Evolutionary conservation across 495 filamentous ascomycete species (phyloP).

Genomic region (Tuber borchii): DNA sequence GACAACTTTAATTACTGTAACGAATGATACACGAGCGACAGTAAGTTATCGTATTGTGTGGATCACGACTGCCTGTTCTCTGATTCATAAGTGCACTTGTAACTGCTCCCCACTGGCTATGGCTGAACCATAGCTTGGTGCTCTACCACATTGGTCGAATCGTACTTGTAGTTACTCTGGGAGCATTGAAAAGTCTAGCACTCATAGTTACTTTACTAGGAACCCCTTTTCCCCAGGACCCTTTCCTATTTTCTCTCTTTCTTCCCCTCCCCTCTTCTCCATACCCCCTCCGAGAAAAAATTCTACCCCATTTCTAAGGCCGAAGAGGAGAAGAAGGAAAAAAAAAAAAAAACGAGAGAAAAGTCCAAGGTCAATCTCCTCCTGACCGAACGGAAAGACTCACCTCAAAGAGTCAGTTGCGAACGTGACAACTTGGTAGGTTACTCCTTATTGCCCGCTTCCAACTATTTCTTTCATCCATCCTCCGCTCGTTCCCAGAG

Average conservation of each 20-base stretch:
- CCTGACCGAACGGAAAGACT: not conserved
- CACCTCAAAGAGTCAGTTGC: not conserved
- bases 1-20: not conserved
- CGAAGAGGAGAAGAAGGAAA: not conserved
- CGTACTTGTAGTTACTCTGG: slow-evolving; percentile 2
- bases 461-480: slow-evolving; percentile 1
- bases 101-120: not conserved
- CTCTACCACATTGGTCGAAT: not conserved
- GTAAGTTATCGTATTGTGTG: not conserved
- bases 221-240: not conserved
- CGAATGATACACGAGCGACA: not conserved
- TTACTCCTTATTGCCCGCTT: not conserved
- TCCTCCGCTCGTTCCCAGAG: not conserved
- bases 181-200: not conserved
- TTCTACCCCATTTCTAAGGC: not conserved
- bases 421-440: slow-evolving; percentile 2
- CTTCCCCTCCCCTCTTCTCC: not conserved
- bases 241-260: not conserved
- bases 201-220: not conserved
- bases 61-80: not conserved
- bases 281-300: not conserved
- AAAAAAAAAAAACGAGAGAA: not conserved
- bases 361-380: not conserved
- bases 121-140: not conserved
- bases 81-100: not conserved